These are phyloP conservation scores for Aspergillus calidoustus DNA, from an alignment of 2,329 filamentous ascomycete species.

Conservation along the genomic window DNA sequence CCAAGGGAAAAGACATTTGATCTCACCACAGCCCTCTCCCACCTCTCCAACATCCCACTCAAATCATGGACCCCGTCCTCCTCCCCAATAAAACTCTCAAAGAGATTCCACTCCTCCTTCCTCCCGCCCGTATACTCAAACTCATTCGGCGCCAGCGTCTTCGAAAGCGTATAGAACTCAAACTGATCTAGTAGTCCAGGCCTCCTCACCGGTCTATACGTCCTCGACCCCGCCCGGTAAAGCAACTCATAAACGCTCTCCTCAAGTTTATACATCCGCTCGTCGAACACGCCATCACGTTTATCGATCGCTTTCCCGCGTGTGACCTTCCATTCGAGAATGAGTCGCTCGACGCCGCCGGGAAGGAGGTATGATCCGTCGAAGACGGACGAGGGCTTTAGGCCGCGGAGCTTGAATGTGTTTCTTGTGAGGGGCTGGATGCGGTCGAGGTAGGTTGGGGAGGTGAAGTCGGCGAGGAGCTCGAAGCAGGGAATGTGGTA, in stretches of 20 bases:
- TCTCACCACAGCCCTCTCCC: conserved; percentile 9
- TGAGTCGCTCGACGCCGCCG: conserved; percentile 7
- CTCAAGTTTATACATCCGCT: neutral
- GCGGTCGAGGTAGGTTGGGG: conserved; percentile 7
- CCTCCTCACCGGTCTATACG: neutral
- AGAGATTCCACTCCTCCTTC: conserved; percentile 12
- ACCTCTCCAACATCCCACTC: conserved; percentile 8
- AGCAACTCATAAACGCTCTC: conserved; percentile 2
- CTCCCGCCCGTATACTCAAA: neutral
- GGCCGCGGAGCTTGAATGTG: conserved; percentile 12
- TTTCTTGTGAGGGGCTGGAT: conserved; percentile 13
- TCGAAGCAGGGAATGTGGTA: conserved; percentile 17
- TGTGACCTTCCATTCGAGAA: conserved; percentile 12
- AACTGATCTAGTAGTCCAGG: conserved; percentile 6
- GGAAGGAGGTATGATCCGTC: conserved; percentile 13
- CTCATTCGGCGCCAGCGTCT: conserved; percentile 9
- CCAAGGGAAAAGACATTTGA: neutral
- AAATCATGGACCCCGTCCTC: neutral
- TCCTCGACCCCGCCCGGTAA: neutral
- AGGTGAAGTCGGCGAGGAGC: conserved; percentile 7
- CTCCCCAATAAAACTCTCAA: conserved; percentile 1
- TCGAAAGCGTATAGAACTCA: conserved; percentile 12
- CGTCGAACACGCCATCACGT: conserved; percentile 8
- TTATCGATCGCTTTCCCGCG: conserved; percentile 10
- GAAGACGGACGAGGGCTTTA: conserved; percentile 10